These are phyloP conservation scores for Fusarium sp. DNA, from an alignment of 2,329 filamentous ascomycete genomes.

Conservation along the genomic window DNA sequence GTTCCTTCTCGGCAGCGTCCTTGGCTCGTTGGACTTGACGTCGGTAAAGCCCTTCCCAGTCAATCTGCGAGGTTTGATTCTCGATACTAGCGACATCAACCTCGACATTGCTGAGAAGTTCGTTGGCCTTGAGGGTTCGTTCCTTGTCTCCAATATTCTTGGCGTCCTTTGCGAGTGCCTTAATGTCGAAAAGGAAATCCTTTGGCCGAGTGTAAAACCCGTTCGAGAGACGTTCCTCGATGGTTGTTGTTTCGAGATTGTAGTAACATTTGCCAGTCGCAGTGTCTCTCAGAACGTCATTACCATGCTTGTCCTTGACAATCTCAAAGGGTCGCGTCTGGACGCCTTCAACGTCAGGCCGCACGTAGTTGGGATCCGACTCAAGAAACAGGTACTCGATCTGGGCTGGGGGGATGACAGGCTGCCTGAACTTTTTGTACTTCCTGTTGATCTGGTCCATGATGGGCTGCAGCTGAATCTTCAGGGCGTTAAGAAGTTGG, in stretches of 20 bases:
- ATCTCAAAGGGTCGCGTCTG: constrained; percentile 82
- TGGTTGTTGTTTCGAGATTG: constrained; percentile 91
- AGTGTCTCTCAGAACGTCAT: constrained; percentile 80
- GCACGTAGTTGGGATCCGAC: constrained; percentile 77
- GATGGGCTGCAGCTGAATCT: constrained; percentile 89
- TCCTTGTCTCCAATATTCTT: constrained; percentile 86
- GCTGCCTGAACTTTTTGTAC: constrained; percentile 88
- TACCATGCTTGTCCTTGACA: constrained; percentile 81
- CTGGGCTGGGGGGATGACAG: constrained; percentile 78
- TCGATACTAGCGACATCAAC: constrained; percentile 88
- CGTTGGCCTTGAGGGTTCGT: constrained; percentile 86
- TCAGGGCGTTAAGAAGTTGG: constrained; percentile 85
- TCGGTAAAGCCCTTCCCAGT: constrained; percentile 86
- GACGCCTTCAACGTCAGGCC: constrained; percentile 63
- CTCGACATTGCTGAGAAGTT: constrained; percentile 92
- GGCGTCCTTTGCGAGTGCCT: constrained; percentile 85
- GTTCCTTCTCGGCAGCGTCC: constrained; percentile 69
- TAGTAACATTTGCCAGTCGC: constrained; percentile 89
- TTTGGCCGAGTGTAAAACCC: constrained; percentile 93
- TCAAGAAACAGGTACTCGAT: constrained; percentile 90
- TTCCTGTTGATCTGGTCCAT: constrained; percentile 96
- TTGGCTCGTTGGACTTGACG: constrained; percentile 76
- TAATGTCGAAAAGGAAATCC: constrained; percentile 91
- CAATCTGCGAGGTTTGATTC: constrained; percentile 72
- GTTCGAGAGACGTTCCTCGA: constrained; percentile 96